Conservation (phyloP, 2,329 filamentous ascomycete species). For the Eutypella sp. region DNA sequence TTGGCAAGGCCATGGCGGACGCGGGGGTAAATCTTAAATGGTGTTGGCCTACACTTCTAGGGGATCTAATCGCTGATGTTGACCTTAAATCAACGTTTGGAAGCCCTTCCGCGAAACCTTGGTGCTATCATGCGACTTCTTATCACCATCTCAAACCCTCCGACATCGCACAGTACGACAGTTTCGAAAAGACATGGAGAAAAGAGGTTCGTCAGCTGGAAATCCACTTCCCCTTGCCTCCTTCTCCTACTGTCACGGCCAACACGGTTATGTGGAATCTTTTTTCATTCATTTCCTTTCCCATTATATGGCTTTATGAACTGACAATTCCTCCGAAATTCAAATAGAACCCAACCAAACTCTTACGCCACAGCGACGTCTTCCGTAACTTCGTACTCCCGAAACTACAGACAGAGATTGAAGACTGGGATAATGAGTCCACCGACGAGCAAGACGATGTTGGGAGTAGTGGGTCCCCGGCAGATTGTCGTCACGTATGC, state of each 20-base stretch:
- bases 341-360: conserved; percentile 17
- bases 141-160: conserved; percentile 43
- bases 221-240: not conserved
- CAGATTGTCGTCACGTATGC: conserved; percentile 22
- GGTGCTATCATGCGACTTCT: conserved; percentile 45
- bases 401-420: conserved; percentile 14
- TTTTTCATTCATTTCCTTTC: not conserved
- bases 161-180: conserved; percentile 38
- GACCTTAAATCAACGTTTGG: conserved; percentile 37
- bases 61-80: conserved; percentile 34
- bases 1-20: conserved; percentile 41
- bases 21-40: conserved; percentile 38
- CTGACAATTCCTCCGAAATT: not conserved
- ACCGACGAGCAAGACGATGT: conserved; percentile 15
- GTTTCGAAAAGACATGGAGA: conserved; percentile 37
- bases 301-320: not conserved
- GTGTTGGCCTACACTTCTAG: conserved; percentile 42
- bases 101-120: conserved; percentile 33
- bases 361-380: conserved; percentile 25
- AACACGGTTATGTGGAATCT: not conserved
- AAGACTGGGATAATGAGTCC: conserved; percentile 28
- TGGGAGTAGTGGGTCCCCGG: conserved; percentile 12
- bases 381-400: conserved; percentile 24
- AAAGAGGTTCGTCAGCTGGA: conserved; percentile 17
- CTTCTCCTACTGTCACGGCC: not conserved